A percentile compares a stretch with the other conserved stretches of the same genome.
Evolutionary conservation across 2,329 filamentous ascomycete species (phyloP).

Genomic region (Ceratocystis diversiconidia): DNA sequence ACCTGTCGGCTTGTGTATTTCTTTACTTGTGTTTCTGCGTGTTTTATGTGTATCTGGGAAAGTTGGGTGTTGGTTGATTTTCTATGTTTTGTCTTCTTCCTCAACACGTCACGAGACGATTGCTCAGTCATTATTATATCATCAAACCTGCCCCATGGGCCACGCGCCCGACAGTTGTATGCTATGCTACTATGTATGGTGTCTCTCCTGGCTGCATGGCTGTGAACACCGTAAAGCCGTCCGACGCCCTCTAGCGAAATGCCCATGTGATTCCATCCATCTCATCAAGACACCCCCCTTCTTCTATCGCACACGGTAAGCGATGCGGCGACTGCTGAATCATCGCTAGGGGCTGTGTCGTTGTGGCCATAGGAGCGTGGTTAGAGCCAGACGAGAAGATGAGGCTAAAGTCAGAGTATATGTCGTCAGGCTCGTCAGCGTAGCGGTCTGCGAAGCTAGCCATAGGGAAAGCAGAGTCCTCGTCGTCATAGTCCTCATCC

Average conservation of each 20-base stretch:
- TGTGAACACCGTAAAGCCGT: neutral
- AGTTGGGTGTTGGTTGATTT: slow-evolving; percentile 1
- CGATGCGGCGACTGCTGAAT: neutral
- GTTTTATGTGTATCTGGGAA: neutral
- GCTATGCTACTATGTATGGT: neutral
- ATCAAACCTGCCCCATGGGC: neutral
- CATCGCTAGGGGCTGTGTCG: slow-evolving; percentile 20
- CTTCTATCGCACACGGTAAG: slow-evolving; percentile 23
- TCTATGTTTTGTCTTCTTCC: neutral
- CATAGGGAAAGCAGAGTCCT: slow-evolving; percentile 36
- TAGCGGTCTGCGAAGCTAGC: slow-evolving; percentile 34
- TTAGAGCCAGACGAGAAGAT: slow-evolving; percentile 31
- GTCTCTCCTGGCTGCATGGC: neutral
- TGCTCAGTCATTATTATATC: neutral
- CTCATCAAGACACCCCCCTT: slow-evolving; percentile 34
- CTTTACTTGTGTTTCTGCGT: neutral
- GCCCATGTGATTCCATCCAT: slow-evolving; percentile 41
- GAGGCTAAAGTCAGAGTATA: slow-evolving; percentile 42
- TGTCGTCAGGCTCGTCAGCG: slow-evolving; percentile 34
- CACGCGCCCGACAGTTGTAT: neutral
- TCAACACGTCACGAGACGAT: neutral
- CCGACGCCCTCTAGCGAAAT: slow-evolving; percentile 10
- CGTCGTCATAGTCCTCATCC: slow-evolving; percentile 29
- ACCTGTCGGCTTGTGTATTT: neutral
- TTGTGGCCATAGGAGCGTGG: slow-evolving; percentile 21